These are phyloP conservation scores for Aureobasidium melanogenum DNA, from an alignment of 2,329 filamentous ascomycete species.

Conservation along the genomic window DNA sequence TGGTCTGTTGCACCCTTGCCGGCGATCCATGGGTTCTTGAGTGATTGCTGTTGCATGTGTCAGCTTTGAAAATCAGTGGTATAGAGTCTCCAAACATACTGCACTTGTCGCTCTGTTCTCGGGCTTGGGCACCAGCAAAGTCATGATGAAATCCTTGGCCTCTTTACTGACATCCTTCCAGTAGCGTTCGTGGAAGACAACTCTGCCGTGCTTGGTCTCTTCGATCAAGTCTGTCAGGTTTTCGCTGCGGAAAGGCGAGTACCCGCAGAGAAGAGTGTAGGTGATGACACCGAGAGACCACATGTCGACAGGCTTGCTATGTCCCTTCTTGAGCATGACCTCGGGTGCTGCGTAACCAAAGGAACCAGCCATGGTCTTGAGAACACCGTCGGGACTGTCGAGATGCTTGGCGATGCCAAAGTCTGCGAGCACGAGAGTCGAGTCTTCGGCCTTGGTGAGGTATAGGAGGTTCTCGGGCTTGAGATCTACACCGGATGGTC, in stretches of 20 bases:
- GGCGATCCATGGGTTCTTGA: constrained; percentile 80
- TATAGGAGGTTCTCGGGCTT: constrained; percentile 98
- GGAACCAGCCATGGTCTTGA: constrained; percentile 97
- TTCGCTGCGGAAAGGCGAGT: constrained; percentile 95
- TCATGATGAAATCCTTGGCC: constrained; percentile 87
- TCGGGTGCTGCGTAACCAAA: constrained; percentile 97
- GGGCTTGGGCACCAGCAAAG: constrained; percentile 70
- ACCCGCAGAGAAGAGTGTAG: constrained; percentile 94
- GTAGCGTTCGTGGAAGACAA: constrained; percentile 95
- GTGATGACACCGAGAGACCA: constrained; percentile 99
- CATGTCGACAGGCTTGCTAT: constrained; percentile 98
- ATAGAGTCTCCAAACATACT: constrained; percentile 37
- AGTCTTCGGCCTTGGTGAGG: constrained; percentile 65
- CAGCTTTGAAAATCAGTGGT: neutral
- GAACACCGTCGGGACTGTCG: constrained; percentile 77
- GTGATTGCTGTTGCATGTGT: constrained; percentile 50
- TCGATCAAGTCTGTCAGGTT: constrained; percentile 88
- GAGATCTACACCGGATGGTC: constrained; percentile 55
- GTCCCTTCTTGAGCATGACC: constrained; percentile 95
- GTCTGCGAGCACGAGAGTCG: constrained; percentile 85
- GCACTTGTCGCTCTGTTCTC: constrained; percentile 68
- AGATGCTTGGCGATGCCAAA: constrained; percentile 99
- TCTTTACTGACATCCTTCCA: constrained; percentile 97
- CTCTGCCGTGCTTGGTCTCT: constrained; percentile 73
- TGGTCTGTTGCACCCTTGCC: constrained; percentile 88